Base-by-base conservation (phyloP, 306 rosid species). In the Cicer judaicum region DNA sequence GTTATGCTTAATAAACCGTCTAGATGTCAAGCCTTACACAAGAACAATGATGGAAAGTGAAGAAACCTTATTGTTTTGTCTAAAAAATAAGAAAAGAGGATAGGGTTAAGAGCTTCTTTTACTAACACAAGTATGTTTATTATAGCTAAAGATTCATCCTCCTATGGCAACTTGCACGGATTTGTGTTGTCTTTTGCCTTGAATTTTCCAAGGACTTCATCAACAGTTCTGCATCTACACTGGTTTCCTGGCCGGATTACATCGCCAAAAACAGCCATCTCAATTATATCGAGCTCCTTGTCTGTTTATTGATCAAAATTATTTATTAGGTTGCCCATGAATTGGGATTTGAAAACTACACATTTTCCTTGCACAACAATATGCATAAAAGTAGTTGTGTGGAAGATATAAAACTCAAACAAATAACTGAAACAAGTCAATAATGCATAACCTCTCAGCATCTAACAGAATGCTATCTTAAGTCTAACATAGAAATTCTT, bases 201-300 rank as follows among this genome's bases (percentile, higher is more conserved):
- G 85, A 40, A 81, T 74, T 85, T 88, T 68, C 99, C 98, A 19
- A 94, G 99, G 91, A 87, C 81, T 81, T 94, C 97, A 10, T 96
- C 97, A 54, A 90, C 82, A 8, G 96, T 91, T 82, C 88, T 86
- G 85, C 97, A 92, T 13, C 96, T 87, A 79, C 99, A 94, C 68
- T 92, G 87, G 72, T 88, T 92, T 79, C 97, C 99, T 42, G 96
- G 96, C 48, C 99, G 83, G 66, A 87, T 49, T 69, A 92, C 99
- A 64, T 94, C 96, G 1, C 99, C 99, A n/a, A 91, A 92, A 49
- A 94, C 95, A 53, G 97, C 99, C 99, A 94, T 94, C 85, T 94
- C 98, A 39, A 94, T 88, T 71, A 94, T 72, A 79, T 92, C 98
- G 0, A 94, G 95, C 84, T 90, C 98, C 89, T 85, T 94, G 57